Evolutionary conservation across 495 filamentous ascomycete species (phyloP).

Genomic region (Clavariopsis aquatica): DNA sequence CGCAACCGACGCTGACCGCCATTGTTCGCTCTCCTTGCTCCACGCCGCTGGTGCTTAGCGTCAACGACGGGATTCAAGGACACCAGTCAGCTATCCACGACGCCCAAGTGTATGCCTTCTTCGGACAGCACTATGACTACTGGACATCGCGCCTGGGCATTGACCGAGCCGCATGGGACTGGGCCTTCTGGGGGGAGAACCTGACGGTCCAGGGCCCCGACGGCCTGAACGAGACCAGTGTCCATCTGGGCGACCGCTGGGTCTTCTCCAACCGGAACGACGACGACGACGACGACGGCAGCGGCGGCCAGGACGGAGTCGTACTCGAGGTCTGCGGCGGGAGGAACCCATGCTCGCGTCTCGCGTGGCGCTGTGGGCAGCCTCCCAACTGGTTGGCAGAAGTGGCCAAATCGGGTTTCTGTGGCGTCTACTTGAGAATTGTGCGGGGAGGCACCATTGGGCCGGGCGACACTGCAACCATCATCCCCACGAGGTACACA

Average conservation of each 20-base stretch:
- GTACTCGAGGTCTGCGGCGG: constrained; percentile 2
- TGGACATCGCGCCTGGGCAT: background rate
- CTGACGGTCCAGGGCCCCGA: constrained; percentile 1
- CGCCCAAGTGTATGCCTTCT: constrained; percentile 1
- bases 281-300: background rate
- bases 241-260: background rate
- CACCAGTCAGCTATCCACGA: constrained; percentile 4
- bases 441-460: background rate
- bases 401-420: constrained; percentile 1
- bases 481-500: background rate
- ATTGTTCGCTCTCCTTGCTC: background rate
- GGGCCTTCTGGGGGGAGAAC: constrained; percentile 5
- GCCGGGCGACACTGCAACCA: background rate
- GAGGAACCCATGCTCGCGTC: background rate
- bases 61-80: background rate
- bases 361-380: constrained; percentile 5
- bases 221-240: background rate
- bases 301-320: background rate
- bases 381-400: constrained; percentile 2
- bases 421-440: background rate
- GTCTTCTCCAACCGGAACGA: background rate
- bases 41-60: background rate
- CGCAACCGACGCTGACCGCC: background rate
- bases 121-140: constrained; percentile 5
- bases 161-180: constrained; percentile 2